phyloP scores from a whole-genome alignment of 768 basidiomycete genomes.

The Tulasnella sp. region DNA sequence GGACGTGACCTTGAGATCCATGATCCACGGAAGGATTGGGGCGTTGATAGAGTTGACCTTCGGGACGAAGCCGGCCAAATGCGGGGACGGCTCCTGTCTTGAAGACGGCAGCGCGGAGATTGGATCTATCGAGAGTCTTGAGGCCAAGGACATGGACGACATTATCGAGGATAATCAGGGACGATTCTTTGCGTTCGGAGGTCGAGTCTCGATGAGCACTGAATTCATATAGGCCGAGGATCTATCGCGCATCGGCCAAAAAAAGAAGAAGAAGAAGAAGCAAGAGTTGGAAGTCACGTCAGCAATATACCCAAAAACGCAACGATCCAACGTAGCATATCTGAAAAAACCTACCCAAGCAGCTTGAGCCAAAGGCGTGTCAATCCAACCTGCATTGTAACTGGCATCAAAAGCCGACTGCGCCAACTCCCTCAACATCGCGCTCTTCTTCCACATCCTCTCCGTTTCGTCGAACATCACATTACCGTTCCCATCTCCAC shows the following conservation, averaged over 20 bases:
- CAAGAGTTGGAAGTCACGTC: no score
- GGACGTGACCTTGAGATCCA: no score
- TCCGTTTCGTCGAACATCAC: no score
- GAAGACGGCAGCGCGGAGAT: constrained; percentile 12
- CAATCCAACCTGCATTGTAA: constrained; percentile 7
- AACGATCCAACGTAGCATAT: no score
- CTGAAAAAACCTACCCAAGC: no score
- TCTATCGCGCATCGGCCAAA: no score
- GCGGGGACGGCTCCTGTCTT: constrained; percentile 4
- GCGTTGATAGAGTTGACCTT: neutral
- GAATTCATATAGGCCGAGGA: constrained; percentile 13
- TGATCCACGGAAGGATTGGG: no score
- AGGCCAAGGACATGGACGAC: constrained; percentile 10
- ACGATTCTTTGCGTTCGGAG: neutral
- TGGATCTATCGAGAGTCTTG: constrained; percentile 10
- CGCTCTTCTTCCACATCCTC: no score
- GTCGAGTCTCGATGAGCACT: constrained; percentile 13
- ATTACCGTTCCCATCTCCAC: no score
- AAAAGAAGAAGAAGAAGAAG: no score
- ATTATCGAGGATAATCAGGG: constrained; percentile 6
- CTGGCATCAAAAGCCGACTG: neutral
- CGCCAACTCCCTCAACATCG: constrained; percentile 6
- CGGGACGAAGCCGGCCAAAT: neutral
- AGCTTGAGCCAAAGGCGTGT: constrained; percentile 2
- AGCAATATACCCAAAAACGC: no score